These are phyloP conservation scores for Fusarium heterosporum DNA, from an alignment of 2,329 filamentous ascomycete species.

Conservation along the genomic window DNA sequence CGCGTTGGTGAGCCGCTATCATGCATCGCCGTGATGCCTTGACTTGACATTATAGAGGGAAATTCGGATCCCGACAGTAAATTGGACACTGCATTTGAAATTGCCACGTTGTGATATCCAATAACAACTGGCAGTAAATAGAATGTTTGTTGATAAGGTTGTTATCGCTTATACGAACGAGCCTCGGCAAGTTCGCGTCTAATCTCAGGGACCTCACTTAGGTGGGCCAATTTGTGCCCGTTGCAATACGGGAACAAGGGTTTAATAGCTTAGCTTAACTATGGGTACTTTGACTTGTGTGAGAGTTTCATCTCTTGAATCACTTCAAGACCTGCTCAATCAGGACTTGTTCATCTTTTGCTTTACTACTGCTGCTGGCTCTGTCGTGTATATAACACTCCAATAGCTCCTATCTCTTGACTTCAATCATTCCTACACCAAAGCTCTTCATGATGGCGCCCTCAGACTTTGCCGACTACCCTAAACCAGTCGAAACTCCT, in stretches of 20 bases:
- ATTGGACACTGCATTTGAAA: no score
- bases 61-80: no score
- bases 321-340: neutral
- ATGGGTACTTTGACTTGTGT: neutral
- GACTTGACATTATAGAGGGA: no score
- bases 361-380: neutral
- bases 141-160: neutral
- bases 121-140: no score
- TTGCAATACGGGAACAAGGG: neutral
- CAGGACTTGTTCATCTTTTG: neutral
- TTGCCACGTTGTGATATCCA: no score
- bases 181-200: neutral
- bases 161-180: neutral
- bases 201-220: neutral
- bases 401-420: neutral
- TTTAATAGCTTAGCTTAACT: no score
- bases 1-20: no score
- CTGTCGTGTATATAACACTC: neutral
- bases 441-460: slow-evolving; percentile 43
- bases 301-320: slow-evolving; percentile 5
- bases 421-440: neutral
- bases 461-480: slow-evolving; percentile 58
- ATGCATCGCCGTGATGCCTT: no score
- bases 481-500: slow-evolving; percentile 52
- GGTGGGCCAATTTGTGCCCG: neutral